These are phyloP conservation scores for Eustoma russellianum DNA, from an alignment of 257 asterid species.

Conservation along the genomic window DNA sequence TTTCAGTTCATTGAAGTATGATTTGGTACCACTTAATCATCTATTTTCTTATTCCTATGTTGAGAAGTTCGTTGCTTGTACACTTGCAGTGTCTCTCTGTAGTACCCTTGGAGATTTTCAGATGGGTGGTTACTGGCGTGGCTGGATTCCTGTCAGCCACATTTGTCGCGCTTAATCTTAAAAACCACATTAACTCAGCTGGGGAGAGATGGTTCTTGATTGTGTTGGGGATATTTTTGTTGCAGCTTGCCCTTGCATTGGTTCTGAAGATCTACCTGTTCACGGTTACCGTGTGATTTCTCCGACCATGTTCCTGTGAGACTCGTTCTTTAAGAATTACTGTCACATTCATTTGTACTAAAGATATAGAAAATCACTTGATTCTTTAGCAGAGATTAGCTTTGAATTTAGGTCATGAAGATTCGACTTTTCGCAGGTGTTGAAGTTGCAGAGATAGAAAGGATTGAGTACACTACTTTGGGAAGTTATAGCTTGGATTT, in stretches of 20 bases:
- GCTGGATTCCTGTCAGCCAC: conserved; percentile 95
- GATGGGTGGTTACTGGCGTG: conserved; percentile 90
- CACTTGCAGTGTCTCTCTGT: conserved; percentile 81
- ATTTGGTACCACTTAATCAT: no score
- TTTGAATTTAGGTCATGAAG: no score
- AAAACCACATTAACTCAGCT: conserved; percentile 82
- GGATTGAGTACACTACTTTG: no score
- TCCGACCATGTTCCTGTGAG: neutral
- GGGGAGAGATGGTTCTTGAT: conserved; percentile 94
- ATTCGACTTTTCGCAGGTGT: no score
- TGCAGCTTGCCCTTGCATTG: conserved; percentile 94
- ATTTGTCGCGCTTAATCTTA: conserved; percentile 81
- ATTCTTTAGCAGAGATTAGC: no score
- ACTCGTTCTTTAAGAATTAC: conserved; percentile 8
- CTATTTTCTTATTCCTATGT: no score
- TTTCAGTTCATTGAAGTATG: no score
- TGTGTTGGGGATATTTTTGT: conserved; percentile 80
- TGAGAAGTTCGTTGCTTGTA: neutral
- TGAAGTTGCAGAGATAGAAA: no score
- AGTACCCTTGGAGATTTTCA: conserved; percentile 66
- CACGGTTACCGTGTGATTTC: conserved; percentile 47
- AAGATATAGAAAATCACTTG: no score
- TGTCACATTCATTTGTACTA: conserved; percentile 20
- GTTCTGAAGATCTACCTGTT: conserved; percentile 76
- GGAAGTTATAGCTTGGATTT: no score